Evolutionary conservation across 75 land plant genomes (phyloP).

Genomic region (Gnetum montanum): DNA sequence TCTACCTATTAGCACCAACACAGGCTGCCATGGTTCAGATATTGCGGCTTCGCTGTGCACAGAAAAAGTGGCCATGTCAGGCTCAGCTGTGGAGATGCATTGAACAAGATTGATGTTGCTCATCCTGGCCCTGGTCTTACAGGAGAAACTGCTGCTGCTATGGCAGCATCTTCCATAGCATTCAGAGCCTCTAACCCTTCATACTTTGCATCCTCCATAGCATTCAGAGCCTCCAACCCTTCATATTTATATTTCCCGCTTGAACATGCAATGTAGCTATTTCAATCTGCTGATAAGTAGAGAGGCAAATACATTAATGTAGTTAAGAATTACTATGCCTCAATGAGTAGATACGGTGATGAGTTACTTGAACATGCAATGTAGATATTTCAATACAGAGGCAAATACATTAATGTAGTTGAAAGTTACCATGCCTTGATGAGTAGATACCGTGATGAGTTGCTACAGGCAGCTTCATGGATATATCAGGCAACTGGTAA

Average conservation of each 20-base stretch:
- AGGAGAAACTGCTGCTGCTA: constrained; percentile 42
- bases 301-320: constrained; percentile 29
- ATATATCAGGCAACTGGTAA: constrained; percentile 23
- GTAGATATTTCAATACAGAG: background rate
- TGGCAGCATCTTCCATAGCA: constrained; percentile 39
- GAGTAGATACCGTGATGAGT: constrained; percentile 15
- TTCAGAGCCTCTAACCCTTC: constrained; percentile 4
- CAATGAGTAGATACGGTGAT: constrained; percentile 22
- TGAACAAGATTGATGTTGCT: constrained; percentile 14
- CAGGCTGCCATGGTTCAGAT: too few species aligned
- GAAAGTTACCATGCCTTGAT: background rate
- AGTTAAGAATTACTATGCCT: constrained; percentile 24
- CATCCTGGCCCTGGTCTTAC: constrained; percentile 35
- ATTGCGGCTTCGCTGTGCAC: too few species aligned
- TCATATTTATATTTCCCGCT: constrained; percentile 16
- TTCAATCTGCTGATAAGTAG: constrained; percentile 30
- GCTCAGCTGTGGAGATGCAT: constrained; percentile 6
- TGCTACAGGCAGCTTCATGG: constrained; percentile 41
- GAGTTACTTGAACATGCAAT: constrained; percentile 13
- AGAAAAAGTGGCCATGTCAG: background rate
- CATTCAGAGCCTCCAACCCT: constrained; percentile 20
- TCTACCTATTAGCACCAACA: too few species aligned
- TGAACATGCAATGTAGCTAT: constrained; percentile 28
- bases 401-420: background rate
- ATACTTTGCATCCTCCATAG: constrained; percentile 11